phyloP scores from a whole-genome alignment of 1,284 basidiomycete species.

The Cutaneotrichosporon mucoides region DNA sequence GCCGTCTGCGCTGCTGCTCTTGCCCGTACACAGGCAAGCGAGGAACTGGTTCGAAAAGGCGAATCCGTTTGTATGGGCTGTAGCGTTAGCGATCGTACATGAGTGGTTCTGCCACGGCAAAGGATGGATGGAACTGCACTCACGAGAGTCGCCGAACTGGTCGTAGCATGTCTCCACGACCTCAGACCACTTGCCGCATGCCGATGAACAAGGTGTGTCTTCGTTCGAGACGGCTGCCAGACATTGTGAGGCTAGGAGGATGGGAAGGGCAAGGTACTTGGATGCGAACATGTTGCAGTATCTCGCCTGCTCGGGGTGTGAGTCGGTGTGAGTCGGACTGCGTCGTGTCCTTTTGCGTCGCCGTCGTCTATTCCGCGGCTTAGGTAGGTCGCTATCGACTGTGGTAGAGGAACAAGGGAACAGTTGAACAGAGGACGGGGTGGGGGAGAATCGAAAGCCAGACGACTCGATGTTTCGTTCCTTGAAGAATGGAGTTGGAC shows the following conservation, averaged over 20 bases:
- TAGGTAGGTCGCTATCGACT: no score
- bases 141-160: conserved; percentile 10
- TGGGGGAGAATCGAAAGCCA: no score
- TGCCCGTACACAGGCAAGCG: conserved; percentile 32
- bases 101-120: not conserved
- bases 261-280: not conserved
- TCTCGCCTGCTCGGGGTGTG: not conserved
- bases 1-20: conserved; percentile 7
- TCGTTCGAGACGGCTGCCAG: not conserved
- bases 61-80: conserved; percentile 23
- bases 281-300: not conserved
- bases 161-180: conserved; percentile 10
- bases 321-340: no score
- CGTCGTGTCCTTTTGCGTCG: no score
- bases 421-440: no score
- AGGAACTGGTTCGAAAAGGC: conserved; percentile 35
- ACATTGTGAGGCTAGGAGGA: not conserved
- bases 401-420: no score
- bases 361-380: no score
- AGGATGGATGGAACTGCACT: not conserved
- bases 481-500: no score
- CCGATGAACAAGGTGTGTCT: not conserved
- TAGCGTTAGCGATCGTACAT: not conserved
- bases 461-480: no score
- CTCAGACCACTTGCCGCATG: conserved; percentile 16